phyloP scores from a whole-genome alignment of 2,329 filamentous ascomycete species.

The Rugonectria rugulosa region DNA sequence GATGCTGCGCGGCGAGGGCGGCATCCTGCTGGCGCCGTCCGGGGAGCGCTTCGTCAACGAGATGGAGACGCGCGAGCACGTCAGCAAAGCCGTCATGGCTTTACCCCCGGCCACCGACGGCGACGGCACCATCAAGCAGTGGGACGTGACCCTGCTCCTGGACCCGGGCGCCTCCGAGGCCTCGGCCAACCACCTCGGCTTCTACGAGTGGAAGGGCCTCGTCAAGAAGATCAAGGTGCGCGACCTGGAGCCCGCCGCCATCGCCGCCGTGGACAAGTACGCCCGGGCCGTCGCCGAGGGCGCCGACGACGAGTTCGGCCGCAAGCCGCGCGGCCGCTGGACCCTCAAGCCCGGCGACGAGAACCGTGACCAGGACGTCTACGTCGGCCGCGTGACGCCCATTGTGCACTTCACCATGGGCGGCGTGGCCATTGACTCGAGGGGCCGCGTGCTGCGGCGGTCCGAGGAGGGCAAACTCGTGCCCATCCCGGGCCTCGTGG shows the following conservation, averaged over 20 bases:
- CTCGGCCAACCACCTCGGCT: slow-evolving; percentile 63
- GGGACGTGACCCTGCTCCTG: slow-evolving; percentile 65
- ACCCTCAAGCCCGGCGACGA: slow-evolving; percentile 51
- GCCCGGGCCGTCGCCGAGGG: slow-evolving; percentile 51
- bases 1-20: slow-evolving; percentile 68
- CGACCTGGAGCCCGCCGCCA: slow-evolving; percentile 52
- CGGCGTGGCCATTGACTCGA: slow-evolving; percentile 63
- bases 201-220: slow-evolving; percentile 69
- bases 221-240: slow-evolving; percentile 62
- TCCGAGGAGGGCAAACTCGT: slow-evolving; percentile 43
- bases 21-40: slow-evolving; percentile 56
- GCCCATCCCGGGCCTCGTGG: slow-evolving; percentile 65
- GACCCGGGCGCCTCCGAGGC: slow-evolving; percentile 65
- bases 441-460: slow-evolving; percentile 59
- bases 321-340: slow-evolving; percentile 65
- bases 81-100: slow-evolving; percentile 61
- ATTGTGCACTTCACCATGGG: slow-evolving; percentile 75
- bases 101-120: slow-evolving; percentile 40
- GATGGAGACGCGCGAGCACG: slow-evolving; percentile 63
- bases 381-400: slow-evolving; percentile 67
- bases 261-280: slow-evolving; percentile 58
- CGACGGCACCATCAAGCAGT: slow-evolving; percentile 53
- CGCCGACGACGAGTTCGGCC: slow-evolving; percentile 53
- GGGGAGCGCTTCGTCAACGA: slow-evolving; percentile 69
- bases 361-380: slow-evolving; percentile 60